Evolutionary conservation across 225 moss, liverwort and hornwort species (phyloP).

Genomic region (Polytrichum commune): DNA sequence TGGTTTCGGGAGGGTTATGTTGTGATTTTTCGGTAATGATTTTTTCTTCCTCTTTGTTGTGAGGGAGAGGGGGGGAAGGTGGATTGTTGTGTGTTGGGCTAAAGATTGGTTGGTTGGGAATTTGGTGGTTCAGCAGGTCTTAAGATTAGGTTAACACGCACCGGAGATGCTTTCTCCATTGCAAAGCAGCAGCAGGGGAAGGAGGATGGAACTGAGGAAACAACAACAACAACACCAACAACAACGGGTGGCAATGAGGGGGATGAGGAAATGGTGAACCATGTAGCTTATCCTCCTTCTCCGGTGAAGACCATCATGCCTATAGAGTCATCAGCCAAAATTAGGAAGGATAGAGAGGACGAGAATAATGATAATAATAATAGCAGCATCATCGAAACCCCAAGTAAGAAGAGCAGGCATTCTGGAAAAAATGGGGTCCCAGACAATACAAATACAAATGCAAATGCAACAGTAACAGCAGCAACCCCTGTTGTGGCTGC

Average conservation of each 20-base stretch:
- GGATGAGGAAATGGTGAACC: constrained; percentile 32
- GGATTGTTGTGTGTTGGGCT: too few relatives aligned
- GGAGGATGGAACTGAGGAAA: constrained; percentile 23
- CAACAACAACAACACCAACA: constrained; percentile 2
- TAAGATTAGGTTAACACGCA: constrained; percentile 48
- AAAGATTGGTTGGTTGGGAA: too few relatives aligned
- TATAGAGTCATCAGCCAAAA: constrained; percentile 13
- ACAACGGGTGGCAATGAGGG: constrained; percentile 13
- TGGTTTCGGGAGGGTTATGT: too few relatives aligned
- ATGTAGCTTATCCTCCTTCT: not conserved
- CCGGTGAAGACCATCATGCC: constrained; percentile 2
- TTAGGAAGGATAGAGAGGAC: constrained; percentile 34
- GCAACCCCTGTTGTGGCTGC: constrained; percentile 17
- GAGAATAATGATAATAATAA: constrained; percentile 8
- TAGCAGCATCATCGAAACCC: constrained; percentile 14
- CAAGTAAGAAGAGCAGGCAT: constrained; percentile 38
- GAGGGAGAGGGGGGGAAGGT: too few relatives aligned
- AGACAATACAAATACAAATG: not conserved
- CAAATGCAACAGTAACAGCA: not conserved
- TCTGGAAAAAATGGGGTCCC: constrained; percentile 25
- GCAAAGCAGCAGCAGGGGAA: constrained; percentile 25
- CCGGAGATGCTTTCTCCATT: constrained; percentile 46
- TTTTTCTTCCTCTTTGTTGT: too few relatives aligned
- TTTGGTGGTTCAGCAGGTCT: constrained; percentile 23
- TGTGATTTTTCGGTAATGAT: too few relatives aligned